phyloP scores from a whole-genome alignment of 768 basidiomycete species.

The Xanthoconium purpureum region DNA sequence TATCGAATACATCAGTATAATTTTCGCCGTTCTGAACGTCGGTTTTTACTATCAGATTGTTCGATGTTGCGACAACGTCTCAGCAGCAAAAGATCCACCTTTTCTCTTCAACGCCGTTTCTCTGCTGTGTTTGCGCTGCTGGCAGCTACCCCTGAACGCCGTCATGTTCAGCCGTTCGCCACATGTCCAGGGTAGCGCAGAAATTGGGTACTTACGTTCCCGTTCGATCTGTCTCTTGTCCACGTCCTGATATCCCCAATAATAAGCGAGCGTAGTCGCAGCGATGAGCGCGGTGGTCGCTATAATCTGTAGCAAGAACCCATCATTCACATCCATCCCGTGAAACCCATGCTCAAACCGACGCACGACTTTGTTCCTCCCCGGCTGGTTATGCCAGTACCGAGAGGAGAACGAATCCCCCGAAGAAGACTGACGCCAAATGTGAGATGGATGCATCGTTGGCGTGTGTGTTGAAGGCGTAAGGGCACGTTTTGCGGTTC shows the following conservation, averaged over 20 bases:
- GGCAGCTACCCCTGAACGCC: conserved; percentile 9
- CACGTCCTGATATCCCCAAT: conserved; percentile 36
- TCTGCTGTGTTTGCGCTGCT: conserved; percentile 14
- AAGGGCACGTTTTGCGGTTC: background rate
- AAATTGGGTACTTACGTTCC: conserved; percentile 17
- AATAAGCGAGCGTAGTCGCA: conserved; percentile 33
- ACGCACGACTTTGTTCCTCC: conserved; percentile 33
- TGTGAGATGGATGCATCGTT: conserved; percentile 25
- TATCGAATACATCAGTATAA: conserved; percentile 22
- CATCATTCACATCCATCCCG: background rate
- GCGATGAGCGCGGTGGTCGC: conserved; percentile 27
- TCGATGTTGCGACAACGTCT: background rate
- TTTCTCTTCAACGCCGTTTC: conserved; percentile 22
- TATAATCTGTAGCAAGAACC: conserved; percentile 24
- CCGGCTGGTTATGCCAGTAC: conserved; percentile 34
- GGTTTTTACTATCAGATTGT: background rate
- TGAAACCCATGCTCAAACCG: too few relatives aligned
- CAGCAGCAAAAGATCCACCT: background rate
- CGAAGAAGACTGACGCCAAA: conserved; percentile 22
- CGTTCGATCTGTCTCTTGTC: conserved; percentile 29
- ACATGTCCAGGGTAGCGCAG: background rate
- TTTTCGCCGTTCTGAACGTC: background rate
- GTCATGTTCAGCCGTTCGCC: background rate
- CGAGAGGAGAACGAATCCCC: conserved; percentile 27
- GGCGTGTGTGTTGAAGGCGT: background rate